These are phyloP conservation scores for Pyracantha coccinea DNA, from an alignment of 331 rosid genomes.

Conservation along the genomic window DNA sequence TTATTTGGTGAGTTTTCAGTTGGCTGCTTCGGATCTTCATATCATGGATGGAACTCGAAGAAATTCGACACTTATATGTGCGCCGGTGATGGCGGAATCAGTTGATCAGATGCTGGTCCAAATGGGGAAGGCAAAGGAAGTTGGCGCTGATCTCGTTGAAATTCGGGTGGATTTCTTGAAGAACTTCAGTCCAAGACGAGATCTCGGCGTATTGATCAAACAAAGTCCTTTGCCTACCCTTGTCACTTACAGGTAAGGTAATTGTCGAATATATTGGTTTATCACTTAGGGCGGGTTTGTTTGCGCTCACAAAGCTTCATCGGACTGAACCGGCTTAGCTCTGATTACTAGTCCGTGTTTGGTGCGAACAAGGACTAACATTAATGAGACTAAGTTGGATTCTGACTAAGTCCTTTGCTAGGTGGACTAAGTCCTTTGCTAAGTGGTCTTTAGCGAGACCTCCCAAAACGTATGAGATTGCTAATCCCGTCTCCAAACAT, in stretches of 20 bases:
- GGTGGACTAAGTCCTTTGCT: too few species aligned
- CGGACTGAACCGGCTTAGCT: too few species aligned
- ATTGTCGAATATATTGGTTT: not conserved
- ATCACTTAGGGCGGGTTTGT: too few species aligned
- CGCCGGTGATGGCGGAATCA: constrained; percentile 40
- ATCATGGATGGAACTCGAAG: constrained; percentile 11
- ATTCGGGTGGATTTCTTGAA: constrained; percentile 49
- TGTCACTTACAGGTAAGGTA: constrained; percentile 55
- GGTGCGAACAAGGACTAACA: too few species aligned
- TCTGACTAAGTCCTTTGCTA: too few species aligned
- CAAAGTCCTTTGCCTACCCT: constrained; percentile 43
- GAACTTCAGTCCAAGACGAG: constrained; percentile 35
- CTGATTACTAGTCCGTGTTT: too few species aligned
- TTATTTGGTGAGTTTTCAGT: constrained; percentile 13
- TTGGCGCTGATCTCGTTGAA: constrained; percentile 57
- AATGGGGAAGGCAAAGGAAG: constrained; percentile 42
- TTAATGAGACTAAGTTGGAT: too few species aligned
- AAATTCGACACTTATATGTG: constrained; percentile 49
- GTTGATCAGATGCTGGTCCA: constrained; percentile 39
- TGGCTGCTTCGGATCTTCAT: constrained; percentile 17
- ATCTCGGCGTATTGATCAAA: constrained; percentile 33
- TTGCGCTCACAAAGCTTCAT: too few species aligned
- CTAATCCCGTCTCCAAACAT: too few species aligned
- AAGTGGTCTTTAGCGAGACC: too few species aligned
- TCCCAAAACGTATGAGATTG: too few species aligned